Evolutionary conservation across 495 filamentous ascomycete species (phyloP).

Genomic region (Neurospora sp.): DNA sequence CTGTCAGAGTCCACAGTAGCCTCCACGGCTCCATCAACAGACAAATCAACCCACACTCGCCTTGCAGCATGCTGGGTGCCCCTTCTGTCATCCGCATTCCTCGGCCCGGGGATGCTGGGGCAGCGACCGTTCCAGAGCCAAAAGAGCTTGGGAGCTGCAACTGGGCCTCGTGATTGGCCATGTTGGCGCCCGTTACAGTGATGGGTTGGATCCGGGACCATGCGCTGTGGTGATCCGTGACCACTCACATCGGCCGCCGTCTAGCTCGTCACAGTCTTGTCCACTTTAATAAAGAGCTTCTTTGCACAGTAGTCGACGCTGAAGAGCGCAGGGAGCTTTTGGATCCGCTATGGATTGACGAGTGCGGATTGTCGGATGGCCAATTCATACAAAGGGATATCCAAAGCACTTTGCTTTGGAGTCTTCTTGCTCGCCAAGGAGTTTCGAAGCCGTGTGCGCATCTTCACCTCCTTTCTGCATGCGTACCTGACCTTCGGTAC

Average conservation of each 20-base stretch:
- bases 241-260: slow-evolving; percentile 7
- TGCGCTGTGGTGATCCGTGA: slow-evolving; percentile 5
- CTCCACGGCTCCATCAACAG: background rate
- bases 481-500: background rate
- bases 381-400: background rate
- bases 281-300: background rate
- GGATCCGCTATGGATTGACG: background rate
- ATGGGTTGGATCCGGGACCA: slow-evolving; percentile 12
- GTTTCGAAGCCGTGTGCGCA: background rate
- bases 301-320: background rate
- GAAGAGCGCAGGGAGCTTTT: background rate
- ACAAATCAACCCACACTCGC: background rate
- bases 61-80: background rate
- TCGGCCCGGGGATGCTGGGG: slow-evolving; percentile 5
- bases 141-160: slow-evolving; percentile 14
- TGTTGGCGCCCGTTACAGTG: slow-evolving; percentile 34
- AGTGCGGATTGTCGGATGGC: background rate
- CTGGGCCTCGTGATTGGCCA: slow-evolving; percentile 28
- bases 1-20: slow-evolving; percentile 4
- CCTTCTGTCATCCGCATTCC: slow-evolving; percentile 1
- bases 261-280: background rate
- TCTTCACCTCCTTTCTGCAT: background rate
- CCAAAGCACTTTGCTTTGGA: background rate
- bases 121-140: slow-evolving; percentile 1
- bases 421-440: background rate